A percentile compares a stretch with the other conserved stretches of the same genome.
phyloP scores from a whole-genome alignment of 495 filamentous ascomycete species.

The Hypomontagnella monticulosa region DNA sequence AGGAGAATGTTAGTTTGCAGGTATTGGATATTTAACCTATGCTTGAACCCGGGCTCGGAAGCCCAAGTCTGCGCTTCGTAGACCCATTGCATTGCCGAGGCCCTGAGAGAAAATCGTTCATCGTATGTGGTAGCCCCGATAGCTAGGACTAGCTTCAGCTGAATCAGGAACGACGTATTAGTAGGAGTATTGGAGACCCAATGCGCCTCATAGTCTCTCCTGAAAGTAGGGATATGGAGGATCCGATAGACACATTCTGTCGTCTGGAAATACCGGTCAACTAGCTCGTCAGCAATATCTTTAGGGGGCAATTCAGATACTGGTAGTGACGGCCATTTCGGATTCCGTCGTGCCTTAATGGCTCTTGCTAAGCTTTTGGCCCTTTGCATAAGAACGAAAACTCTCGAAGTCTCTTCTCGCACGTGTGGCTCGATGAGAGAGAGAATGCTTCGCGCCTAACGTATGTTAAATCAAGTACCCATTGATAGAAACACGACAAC shows the following conservation, averaged over 20 bases:
- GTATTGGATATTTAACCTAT: slow-evolving; percentile 62
- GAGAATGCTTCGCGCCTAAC: slow-evolving; percentile 54
- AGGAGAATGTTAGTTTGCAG: slow-evolving; percentile 69
- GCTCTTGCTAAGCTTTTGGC: slow-evolving; percentile 58
- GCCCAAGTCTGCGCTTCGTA: slow-evolving; percentile 72
- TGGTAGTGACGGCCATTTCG: slow-evolving; percentile 53
- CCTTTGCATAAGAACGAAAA: slow-evolving; percentile 46
- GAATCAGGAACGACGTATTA: slow-evolving; percentile 59
- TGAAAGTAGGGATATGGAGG: slow-evolving; percentile 61
- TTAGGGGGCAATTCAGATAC: slow-evolving; percentile 55
- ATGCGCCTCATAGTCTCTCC: slow-evolving; percentile 56
- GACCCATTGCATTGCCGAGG: slow-evolving; percentile 68
- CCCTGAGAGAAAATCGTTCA: slow-evolving; percentile 56
- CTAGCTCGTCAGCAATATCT: slow-evolving; percentile 58
- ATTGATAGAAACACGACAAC: background rate
- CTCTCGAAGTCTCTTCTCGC: slow-evolving; percentile 46
- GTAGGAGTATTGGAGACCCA: slow-evolving; percentile 45
- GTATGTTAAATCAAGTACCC: slow-evolving; percentile 14
- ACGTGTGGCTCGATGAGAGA: slow-evolving; percentile 50
- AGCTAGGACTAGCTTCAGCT: slow-evolving; percentile 71
- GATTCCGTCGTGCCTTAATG: slow-evolving; percentile 55
- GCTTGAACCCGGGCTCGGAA: slow-evolving; percentile 61
- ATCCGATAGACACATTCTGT: slow-evolving; percentile 65
- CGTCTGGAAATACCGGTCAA: slow-evolving; percentile 61
- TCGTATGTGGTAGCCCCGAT: slow-evolving; percentile 68